Evolutionary conservation across 1,284 basidiomycete genomes (phyloP).

Genomic region (Moesziomyces antarcticus): DNA sequence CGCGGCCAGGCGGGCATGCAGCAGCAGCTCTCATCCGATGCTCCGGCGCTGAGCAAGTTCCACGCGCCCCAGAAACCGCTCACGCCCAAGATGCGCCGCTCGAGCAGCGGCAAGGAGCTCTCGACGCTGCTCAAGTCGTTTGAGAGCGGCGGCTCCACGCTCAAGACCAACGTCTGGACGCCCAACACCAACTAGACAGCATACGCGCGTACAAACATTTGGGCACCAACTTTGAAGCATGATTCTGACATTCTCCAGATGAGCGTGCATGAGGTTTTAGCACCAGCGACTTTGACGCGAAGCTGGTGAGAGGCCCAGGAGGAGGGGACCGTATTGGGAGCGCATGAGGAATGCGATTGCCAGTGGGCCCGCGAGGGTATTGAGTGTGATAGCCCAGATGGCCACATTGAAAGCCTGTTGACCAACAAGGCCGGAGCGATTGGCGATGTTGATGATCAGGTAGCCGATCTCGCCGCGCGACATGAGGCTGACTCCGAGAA

Average conservation of each 20-base stretch:
- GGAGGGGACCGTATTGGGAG: conserved; percentile 9
- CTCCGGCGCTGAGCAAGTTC: conserved; percentile 50
- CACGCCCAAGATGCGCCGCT: conserved; percentile 52
- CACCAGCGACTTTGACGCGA: conserved; percentile 7
- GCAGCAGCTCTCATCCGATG: conserved; percentile 52
- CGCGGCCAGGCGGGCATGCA: conserved; percentile 55
- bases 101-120: conserved; percentile 45
- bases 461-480: conserved; percentile 73
- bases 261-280: background rate
- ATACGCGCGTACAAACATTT: too few species aligned
- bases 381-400: conserved; percentile 49
- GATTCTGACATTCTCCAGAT: background rate
- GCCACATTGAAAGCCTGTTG: conserved; percentile 45
- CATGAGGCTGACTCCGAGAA: conserved; percentile 71
- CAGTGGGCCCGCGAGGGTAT: conserved; percentile 46
- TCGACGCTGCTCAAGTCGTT: conserved; percentile 44
- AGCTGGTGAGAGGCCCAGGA: conserved; percentile 1
- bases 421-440: conserved; percentile 17
- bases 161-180: conserved; percentile 51
- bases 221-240: too few species aligned
- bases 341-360: conserved; percentile 42
- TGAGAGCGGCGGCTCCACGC: conserved; percentile 31
- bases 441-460: conserved; percentile 39
- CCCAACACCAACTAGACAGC: conserved; percentile 4
- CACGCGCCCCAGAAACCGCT: conserved; percentile 53